Conservation (phyloP, 2,329 filamentous ascomycete species). For the Paecilomyces sp. region DNA sequence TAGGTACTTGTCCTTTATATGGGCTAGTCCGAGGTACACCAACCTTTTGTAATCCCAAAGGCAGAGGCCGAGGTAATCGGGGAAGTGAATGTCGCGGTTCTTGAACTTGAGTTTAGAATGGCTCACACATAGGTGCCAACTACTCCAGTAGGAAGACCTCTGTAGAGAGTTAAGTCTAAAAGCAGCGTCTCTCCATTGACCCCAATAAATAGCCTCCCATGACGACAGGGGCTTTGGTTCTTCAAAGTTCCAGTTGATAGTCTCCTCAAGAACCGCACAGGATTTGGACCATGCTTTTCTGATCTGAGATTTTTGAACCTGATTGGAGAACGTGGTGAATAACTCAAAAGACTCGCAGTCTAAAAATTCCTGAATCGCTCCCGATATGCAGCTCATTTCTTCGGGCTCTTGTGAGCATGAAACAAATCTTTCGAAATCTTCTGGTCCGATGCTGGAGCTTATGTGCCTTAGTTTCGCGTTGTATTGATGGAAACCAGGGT, state of each 20-base stretch:
- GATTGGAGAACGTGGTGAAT: not conserved
- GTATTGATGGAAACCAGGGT: not conserved
- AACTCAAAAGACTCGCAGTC: not conserved
- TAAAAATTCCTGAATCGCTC: not conserved
- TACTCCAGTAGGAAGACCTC: not conserved
- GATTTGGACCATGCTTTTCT: not conserved
- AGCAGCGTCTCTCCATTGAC: not conserved
- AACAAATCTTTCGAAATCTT: no score
- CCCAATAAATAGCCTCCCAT: not conserved
- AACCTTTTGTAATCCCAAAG: not conserved
- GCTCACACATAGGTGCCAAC: not conserved
- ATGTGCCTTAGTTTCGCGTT: not conserved
- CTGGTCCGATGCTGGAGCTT: not conserved
- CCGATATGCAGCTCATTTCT: not conserved
- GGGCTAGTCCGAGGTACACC: not conserved
- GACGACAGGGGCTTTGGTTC: not conserved
- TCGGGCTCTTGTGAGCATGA: no score
- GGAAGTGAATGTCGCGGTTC: not conserved
- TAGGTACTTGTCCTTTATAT: not conserved
- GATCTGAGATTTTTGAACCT: not conserved
- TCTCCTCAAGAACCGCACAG: not conserved
- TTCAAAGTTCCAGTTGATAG: not conserved
- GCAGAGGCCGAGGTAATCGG: not conserved
- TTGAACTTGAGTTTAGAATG: not conserved
- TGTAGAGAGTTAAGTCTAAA: not conserved